Evolutionary conservation across 2,329 filamentous ascomycete genomes (phyloP).

Genomic region (Hymenoscyphus linearis): DNA sequence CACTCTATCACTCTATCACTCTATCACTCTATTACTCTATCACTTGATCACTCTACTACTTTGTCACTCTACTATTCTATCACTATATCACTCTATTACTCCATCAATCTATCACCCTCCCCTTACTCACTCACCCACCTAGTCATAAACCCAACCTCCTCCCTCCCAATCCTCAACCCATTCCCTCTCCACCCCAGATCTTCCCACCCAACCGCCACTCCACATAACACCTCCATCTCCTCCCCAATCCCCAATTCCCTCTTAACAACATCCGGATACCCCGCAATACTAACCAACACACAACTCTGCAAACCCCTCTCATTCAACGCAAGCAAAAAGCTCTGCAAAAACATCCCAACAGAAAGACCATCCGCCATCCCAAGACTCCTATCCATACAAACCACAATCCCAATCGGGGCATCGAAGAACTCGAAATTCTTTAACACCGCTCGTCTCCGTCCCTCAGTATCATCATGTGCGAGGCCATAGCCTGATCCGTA

Average conservation of each 20-base stretch:
- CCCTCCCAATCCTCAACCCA: neutral
- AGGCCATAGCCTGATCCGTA: neutral
- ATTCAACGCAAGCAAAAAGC: neutral
- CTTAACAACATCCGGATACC: slow-evolving; percentile 3
- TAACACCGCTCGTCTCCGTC: neutral
- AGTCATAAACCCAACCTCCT: slow-evolving; percentile 1
- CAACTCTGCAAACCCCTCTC: slow-evolving; percentile 2
- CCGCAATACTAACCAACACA: neutral
- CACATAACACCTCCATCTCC: slow-evolving; percentile 5
- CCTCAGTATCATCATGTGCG: neutral
- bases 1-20: too few relatives aligned
- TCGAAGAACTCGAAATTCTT: slow-evolving; percentile 4
- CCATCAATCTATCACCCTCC: neutral
- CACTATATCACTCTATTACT: too few relatives aligned
- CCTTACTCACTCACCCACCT: slow-evolving; percentile 3
- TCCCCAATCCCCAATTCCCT: slow-evolving; percentile 1
- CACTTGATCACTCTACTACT: too few relatives aligned
- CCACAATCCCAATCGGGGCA: neutral
- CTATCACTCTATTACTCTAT: too few relatives aligned
- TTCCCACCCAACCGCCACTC: slow-evolving; percentile 3
- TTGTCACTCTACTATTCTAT: too few relatives aligned
- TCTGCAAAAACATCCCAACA: slow-evolving; percentile 7
- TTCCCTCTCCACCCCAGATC: neutral
- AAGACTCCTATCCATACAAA: slow-evolving; percentile 1
- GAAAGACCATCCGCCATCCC: slow-evolving; percentile 1